Percentiles rank a stretch among this genome's conserved stretches.
phyloP scores from a whole-genome alignment of 2,329 filamentous ascomycete genomes.

The Plectosphaerella plurivora region DNA sequence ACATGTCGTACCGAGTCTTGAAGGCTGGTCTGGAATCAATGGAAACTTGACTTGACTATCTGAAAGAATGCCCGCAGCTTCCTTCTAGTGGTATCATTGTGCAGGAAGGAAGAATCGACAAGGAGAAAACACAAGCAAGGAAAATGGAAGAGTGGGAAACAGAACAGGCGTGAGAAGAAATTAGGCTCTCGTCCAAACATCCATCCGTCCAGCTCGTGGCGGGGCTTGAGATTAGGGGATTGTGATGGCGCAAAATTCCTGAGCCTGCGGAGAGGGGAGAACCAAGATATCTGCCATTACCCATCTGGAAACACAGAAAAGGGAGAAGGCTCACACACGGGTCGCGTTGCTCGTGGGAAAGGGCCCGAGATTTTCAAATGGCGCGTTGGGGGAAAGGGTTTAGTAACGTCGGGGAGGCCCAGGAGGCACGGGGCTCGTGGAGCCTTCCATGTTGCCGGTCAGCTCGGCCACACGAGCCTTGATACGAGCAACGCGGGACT shows the following conservation, averaged over 20 bases:
- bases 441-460: slow-evolving; percentile 74
- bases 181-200: not conserved
- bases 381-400: not conserved
- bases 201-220: not conserved
- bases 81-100: slow-evolving; percentile 4
- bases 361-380: not conserved
- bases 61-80: slow-evolving; percentile 1
- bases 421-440: slow-evolving; percentile 29
- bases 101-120: not conserved
- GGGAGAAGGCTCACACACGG: not conserved
- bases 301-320: not conserved
- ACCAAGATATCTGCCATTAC: not conserved
- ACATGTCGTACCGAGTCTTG: no score
- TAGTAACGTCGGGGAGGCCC: slow-evolving; percentile 19
- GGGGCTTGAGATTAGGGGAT: not conserved
- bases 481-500: slow-evolving; percentile 93
- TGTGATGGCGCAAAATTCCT: not conserved
- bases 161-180: not conserved
- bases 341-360: not conserved
- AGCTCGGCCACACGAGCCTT: slow-evolving; percentile 94
- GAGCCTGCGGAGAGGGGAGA: not conserved
- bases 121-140: not conserved
- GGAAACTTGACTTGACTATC: not conserved
- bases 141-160: not conserved
- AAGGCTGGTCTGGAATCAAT: no score